A percentile compares a stretch with the other conserved stretches of the same genome.
Conservation (phyloP, 805 yeast species). For the Lipomyces lipofer region DNA sequence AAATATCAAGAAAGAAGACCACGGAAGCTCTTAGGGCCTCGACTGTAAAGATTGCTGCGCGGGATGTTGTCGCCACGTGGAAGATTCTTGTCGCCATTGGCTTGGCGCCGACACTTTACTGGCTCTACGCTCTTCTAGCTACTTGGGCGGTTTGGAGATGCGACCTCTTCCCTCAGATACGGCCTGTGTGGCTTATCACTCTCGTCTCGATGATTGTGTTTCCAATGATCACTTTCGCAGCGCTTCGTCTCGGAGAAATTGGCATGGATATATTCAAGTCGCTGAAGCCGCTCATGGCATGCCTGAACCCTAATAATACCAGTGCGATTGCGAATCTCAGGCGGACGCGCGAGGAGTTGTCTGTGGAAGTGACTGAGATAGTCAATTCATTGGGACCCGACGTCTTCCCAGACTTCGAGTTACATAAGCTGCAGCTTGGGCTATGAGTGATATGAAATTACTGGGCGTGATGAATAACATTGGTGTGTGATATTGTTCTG, state of each 20-base stretch:
- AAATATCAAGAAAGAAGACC: constrained; percentile 72
- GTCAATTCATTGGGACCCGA: constrained; percentile 83
- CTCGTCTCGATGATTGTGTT: constrained; percentile 62
- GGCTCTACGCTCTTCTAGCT: constrained; percentile 63
- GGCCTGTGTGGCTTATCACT: constrained; percentile 42
- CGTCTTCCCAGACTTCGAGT: constrained; percentile 80
- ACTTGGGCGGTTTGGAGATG: constrained; percentile 42
- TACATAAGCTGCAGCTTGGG: too few relatives aligned
- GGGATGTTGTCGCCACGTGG: constrained; percentile 97
- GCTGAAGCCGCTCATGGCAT: constrained; percentile 70
- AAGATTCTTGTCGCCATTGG: constrained; percentile 87
- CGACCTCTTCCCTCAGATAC: constrained; percentile 31
- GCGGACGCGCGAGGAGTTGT: constrained; percentile 58
- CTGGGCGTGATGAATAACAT: too few relatives aligned
- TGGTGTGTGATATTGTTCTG: too few relatives aligned
- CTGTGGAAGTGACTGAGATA: constrained; percentile 71
- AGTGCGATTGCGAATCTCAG: constrained; percentile 55
- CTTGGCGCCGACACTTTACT: constrained; percentile 81
- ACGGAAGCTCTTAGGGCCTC: constrained; percentile 79
- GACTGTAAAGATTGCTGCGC: constrained; percentile 85
- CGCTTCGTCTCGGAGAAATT: constrained; percentile 85
- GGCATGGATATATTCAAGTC: constrained; percentile 89
- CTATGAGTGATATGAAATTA: too few relatives aligned
- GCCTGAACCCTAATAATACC: constrained; percentile 39
- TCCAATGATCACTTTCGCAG: constrained; percentile 78